Conservation (phyloP, 176 grass and related monocot species). For the Musa beccarii region DNA sequence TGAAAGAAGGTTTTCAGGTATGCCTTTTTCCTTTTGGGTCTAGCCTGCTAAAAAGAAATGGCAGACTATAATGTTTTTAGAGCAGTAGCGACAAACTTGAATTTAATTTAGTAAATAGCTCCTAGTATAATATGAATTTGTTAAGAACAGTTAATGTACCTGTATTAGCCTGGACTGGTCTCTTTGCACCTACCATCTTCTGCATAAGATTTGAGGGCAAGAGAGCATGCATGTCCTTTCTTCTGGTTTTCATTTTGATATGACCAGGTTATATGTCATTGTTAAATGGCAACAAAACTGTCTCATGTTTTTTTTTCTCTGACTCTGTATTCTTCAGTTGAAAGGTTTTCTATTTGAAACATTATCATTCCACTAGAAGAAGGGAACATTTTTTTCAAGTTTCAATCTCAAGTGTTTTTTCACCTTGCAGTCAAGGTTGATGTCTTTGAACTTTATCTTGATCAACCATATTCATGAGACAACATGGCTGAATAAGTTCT, state of each 20-base stretch:
- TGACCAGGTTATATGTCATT: neutral
- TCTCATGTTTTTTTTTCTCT: neutral
- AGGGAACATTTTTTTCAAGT: neutral
- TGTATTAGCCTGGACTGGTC: neutral
- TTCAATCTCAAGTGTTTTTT: neutral
- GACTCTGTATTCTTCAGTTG: neutral
- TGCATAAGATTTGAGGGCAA: neutral
- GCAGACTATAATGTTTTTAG: neutral
- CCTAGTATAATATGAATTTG: neutral
- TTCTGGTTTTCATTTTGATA: neutral
- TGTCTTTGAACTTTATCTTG: too few species aligned
- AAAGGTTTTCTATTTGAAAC: neutral
- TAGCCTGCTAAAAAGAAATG: neutral
- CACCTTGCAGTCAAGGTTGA: neutral
- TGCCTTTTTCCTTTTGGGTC: slow-evolving; percentile 1
- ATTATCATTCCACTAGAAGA: neutral
- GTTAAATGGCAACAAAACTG: neutral
- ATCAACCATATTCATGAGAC: too few species aligned
- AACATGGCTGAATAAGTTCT: too few species aligned
- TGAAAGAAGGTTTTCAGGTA: slow-evolving; percentile 77
- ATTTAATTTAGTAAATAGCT: neutral
- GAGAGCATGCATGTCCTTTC: neutral
- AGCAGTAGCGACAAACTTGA: neutral
- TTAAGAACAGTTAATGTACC: neutral
- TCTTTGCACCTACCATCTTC: neutral